Base-by-base conservation (phyloP, 2,329 filamentous ascomycete genomes). In the Fusarium tricinctum region DNA sequence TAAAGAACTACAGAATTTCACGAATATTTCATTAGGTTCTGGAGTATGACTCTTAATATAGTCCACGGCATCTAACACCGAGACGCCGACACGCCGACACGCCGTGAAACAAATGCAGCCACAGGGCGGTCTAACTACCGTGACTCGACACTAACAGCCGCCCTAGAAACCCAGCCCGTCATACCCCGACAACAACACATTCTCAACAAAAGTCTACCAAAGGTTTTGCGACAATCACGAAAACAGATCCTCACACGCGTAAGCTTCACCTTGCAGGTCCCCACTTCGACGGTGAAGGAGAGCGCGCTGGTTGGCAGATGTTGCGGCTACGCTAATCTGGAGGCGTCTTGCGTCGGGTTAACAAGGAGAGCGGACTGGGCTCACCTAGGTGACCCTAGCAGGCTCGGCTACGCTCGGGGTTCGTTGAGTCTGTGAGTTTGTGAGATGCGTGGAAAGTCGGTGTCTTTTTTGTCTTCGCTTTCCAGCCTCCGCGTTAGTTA, bases 331-430 rank as follows among this genome's bases (percentile, higher is more conserved):
- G 62, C 66, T 69, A 69, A 63, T 42, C 61, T 43, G 23, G 47
- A 30, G 33, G 32, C 53, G 66, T 59, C 66, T 69, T 66, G 45
- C 33, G 6, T 69, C 66, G 66, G 66, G 49, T 63, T 67, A 67
- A 65, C 20, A 14, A 65, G 66, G 52, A 26, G 42, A 12, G 23
- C 5, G 40, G 14, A 17, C 52, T 69, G 66, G 66, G 63, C 66
- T 69, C 66, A 69, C 66, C 62, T 67, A 53, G 62, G 61, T 67
- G 56, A 67, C 52, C 6, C 52, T 60, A 69, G 54, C 60, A 55
- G 55, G 57, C 35, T 67, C 66, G 66, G 66, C 28, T 69, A 67
- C 10, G 48, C 26, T 69, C 57, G 66, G 66, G 38, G 15, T 63
- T 69, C 54, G 66, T 58, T 69, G 66, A 52, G 56, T 9, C 28